A percentile compares a stretch with the other conserved stretches of the same genome.
phyloP scores from a whole-genome alignment of 1,284 basidiomycete genomes.

The Spongiforma sp. region DNA sequence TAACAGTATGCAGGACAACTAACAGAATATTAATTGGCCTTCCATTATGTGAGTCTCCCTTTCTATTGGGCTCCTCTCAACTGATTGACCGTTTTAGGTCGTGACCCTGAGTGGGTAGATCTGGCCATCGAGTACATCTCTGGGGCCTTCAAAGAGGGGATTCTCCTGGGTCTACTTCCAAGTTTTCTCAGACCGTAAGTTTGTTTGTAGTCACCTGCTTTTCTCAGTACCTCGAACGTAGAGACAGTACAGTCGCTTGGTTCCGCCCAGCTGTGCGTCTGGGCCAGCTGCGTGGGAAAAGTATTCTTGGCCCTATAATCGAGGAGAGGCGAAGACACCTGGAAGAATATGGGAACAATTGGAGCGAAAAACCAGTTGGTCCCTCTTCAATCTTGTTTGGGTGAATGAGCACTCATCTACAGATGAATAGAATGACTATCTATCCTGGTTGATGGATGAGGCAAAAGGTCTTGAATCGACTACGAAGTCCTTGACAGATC shows the following conservation, averaged over 20 bases:
- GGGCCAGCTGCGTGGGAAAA: neutral
- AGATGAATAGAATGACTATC: constrained; percentile 15
- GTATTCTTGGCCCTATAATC: constrained; percentile 39
- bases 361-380: constrained; percentile 43
- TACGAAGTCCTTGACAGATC: constrained; percentile 35
- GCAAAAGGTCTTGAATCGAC: constrained; percentile 34
- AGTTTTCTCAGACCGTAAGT: neutral
- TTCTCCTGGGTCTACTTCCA: neutral
- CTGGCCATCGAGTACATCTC: constrained; percentile 1
- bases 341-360: constrained; percentile 41
- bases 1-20: neutral
- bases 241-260: too few species aligned
- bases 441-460: constrained; percentile 50
- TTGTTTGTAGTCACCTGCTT: too few species aligned
- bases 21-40: neutral
- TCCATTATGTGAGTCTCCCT: neutral
- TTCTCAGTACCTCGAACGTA: too few species aligned
- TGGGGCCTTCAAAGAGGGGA: constrained; percentile 31
- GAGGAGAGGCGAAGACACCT: constrained; percentile 39
- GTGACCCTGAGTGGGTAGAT: constrained; percentile 39
- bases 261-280: too few species aligned
- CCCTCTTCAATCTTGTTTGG: neutral
- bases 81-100: neutral
- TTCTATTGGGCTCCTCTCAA: neutral
- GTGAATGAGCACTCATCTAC: neutral